Base-by-base conservation (phyloP, 1,139 yeast genomes). In the Kluyveromyces marxianus region DNA sequence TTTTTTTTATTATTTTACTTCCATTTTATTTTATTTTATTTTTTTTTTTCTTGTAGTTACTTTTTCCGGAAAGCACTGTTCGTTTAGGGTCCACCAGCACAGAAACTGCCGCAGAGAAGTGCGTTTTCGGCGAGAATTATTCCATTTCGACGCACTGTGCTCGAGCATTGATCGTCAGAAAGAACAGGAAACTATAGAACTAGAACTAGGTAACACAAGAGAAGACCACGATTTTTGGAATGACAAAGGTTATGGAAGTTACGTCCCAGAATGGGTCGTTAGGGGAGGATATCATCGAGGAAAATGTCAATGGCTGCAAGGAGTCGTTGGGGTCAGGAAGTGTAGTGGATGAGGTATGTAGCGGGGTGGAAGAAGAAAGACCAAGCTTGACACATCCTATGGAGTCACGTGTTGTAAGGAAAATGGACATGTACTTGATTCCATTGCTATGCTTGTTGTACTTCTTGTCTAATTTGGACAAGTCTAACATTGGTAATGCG, bases 401-500 rank as follows among this genome's bases (percentile, higher is more conserved):
- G 53, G 77, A 76, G 55, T 63, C 59, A 38, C 67, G 66, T 44
- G 67, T 79, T 30, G 61, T 63, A n/a, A 54, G 68, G 48, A 77
- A 75, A 55, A 69, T 76, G 53, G 84, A 79, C 56, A 49, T 69
- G 37, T 67, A 76, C 50, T 63, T 78, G 42, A 68, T 78, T 49
- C 83, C 83, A 1, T 70, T 77, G 69, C 63, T 78, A 52, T 70
- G 76, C 25, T 57, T 74, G 39, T 68, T 77, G 44, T 79, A 78
- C 55, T 73, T 79, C 52, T 67, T 77, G 50, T 76, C 79, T 45
- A 77, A 76, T 55, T 61, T 79, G 54, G 84, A 79, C 60, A 68
- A 80, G 52, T 76, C 78, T 44, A 77, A 77, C 57, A 77, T 78
- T 51, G 83, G 83, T 45, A 72, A 76, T 53, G 83, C 83, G 1